Conservation (phyloP, 495 filamentous ascomycete genomes). For the Cryomyces minteri region DNA sequence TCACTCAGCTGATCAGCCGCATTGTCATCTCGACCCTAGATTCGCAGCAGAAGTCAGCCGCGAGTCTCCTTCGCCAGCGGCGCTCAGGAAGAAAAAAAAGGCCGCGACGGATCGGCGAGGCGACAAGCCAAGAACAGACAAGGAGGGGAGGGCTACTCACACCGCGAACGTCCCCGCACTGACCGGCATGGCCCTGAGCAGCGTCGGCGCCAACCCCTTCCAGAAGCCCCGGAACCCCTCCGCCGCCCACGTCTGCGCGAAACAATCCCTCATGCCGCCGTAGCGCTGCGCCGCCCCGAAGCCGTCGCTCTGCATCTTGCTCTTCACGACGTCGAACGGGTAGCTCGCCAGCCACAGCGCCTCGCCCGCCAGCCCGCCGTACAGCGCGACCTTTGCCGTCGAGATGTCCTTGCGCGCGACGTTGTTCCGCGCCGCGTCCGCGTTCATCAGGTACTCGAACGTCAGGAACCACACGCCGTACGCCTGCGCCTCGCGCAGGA, state of each 20-base stretch:
- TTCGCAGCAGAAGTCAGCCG: constrained; percentile 3
- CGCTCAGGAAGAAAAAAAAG: constrained; percentile 12
- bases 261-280: constrained; percentile 75
- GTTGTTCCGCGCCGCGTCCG: constrained; percentile 57
- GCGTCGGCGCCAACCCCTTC: constrained; percentile 87
- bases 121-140: background rate
- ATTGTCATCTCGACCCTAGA: constrained; percentile 40
- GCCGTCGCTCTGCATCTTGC: constrained; percentile 97
- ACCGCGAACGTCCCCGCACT: constrained; percentile 92
- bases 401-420: constrained; percentile 59
- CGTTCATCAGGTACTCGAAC: constrained; percentile 93
- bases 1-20: constrained; percentile 28
- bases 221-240: constrained; percentile 82
- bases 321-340: constrained; percentile 94
- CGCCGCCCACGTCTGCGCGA: constrained; percentile 56
- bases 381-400: constrained; percentile 70
- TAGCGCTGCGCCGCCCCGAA: constrained; percentile 51
- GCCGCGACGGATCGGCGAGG: too few relatives aligned
- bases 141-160: constrained; percentile 13
- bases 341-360: constrained; percentile 84
- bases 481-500: constrained; percentile 78
- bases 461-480: constrained; percentile 91
- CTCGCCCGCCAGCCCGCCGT: constrained; percentile 88
- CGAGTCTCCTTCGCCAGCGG: too few relatives aligned
- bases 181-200: constrained; percentile 93